A percentile compares a stretch with the other conserved stretches of the same genome.
phyloP scores from a whole-genome alignment of 1,284 basidiomycete species.

The Ceratobasidium sp. region DNA sequence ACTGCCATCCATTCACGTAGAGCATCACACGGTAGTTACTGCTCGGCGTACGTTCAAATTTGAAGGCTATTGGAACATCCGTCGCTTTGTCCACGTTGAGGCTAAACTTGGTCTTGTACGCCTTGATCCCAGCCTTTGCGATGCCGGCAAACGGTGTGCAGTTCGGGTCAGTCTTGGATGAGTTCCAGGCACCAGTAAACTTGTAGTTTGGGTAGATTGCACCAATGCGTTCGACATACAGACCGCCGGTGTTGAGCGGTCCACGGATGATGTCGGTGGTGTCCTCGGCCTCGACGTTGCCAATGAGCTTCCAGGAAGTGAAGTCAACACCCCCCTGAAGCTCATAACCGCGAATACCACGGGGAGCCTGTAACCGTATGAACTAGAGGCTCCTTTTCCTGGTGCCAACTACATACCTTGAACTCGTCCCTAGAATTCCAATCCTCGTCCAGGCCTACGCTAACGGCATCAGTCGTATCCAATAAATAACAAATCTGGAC shows the following conservation, averaged over 20 bases:
- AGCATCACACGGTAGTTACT: constrained; percentile 34
- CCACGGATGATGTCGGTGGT: constrained; percentile 29
- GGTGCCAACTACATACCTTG: constrained; percentile 42
- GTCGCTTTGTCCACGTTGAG: constrained; percentile 22
- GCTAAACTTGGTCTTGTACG: constrained; percentile 32
- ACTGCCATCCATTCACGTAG: constrained; percentile 34
- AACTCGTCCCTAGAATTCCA: constrained; percentile 46
- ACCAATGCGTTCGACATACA: constrained; percentile 31
- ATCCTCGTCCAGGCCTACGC: constrained; percentile 45
- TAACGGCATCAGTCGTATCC: background rate
- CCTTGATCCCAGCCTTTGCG: constrained; percentile 20
- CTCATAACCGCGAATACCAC: constrained; percentile 47
- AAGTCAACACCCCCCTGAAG: constrained; percentile 35
- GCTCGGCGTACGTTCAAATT: constrained; percentile 12
- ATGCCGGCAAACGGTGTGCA: constrained; percentile 25
- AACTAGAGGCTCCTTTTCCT: background rate
- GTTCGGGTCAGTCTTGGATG: constrained; percentile 22
- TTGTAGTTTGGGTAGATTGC: constrained; percentile 27
- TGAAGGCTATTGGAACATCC: constrained; percentile 22
- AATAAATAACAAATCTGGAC: constrained; percentile 15
- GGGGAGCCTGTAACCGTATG: constrained; percentile 43
- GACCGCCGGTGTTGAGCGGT: constrained; percentile 27
- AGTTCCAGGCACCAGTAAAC: constrained; percentile 25
- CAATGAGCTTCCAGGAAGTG: constrained; percentile 31
- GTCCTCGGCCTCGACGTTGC: constrained; percentile 29